Percentiles rank a stretch among this genome's conserved stretches.
Evolutionary conservation across 352 stramenopile genomes (phyloP).

Genomic region (Phytophthora palmivora): DNA sequence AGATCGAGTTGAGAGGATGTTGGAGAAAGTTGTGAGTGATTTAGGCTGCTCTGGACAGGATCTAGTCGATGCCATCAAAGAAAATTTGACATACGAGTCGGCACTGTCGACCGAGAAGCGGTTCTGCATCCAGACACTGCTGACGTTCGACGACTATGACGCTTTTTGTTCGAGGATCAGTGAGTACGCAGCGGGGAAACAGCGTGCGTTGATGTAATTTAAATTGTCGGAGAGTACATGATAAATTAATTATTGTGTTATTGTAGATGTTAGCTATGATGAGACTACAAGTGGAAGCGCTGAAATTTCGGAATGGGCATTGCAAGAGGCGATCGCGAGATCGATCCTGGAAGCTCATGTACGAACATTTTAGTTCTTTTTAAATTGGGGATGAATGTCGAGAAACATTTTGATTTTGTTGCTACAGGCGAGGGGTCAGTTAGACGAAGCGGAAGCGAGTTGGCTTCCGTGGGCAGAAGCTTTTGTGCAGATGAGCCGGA

Average conservation of each 20-base stretch:
- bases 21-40: conserved; percentile 66
- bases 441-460: conserved; percentile 62
- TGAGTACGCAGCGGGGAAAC: conserved; percentile 57
- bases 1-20: conserved; percentile 65
- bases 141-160: conserved; percentile 75
- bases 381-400: background rate
- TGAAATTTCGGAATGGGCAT: conserved; percentile 63
- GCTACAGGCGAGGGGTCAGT: conserved; percentile 45
- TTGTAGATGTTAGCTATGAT: conserved; percentile 26
- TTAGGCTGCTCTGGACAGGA: conserved; percentile 69
- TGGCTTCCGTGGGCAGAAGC: conserved; percentile 72
- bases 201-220: conserved; percentile 19
- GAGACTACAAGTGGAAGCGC: background rate
- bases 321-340: conserved; percentile 72
- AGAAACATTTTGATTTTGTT: background rate
- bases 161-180: conserved; percentile 66
- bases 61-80: conserved; percentile 56
- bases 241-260: background rate
- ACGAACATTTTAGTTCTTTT: background rate
- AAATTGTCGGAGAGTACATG: background rate
- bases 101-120: conserved; percentile 51
- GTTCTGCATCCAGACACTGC: conserved; percentile 76
- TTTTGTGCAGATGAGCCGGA: conserved; percentile 58
- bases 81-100: conserved; percentile 42
- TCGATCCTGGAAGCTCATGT: conserved; percentile 75